Conservation (phyloP, 2,329 filamentous ascomycete species). For the Neocatenulostroma microsporum region DNA sequence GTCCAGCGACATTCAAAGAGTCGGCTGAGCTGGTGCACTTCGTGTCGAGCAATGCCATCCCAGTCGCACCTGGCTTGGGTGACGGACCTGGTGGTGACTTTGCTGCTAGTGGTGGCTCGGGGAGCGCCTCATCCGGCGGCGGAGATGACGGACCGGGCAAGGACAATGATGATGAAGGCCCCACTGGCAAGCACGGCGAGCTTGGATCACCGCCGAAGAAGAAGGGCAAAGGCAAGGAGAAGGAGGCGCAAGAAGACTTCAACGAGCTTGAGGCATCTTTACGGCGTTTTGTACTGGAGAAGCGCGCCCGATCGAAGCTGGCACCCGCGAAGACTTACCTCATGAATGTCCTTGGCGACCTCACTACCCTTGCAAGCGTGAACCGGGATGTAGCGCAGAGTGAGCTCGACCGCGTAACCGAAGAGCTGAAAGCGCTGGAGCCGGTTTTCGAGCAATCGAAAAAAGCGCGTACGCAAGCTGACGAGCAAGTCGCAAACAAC, state of each 20-base stretch:
- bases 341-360: slow-evolving; percentile 82
- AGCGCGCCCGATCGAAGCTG: slow-evolving; percentile 88
- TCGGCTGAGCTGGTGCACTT: slow-evolving; percentile 91
- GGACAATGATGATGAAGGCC: slow-evolving; percentile 47
- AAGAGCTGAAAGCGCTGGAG: slow-evolving; percentile 73
- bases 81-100: slow-evolving; percentile 31
- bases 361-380: slow-evolving; percentile 72
- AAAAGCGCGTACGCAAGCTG: slow-evolving; percentile 69
- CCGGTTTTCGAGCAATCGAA: slow-evolving; percentile 78
- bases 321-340: slow-evolving; percentile 94
- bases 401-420: slow-evolving; percentile 74
- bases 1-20: slow-evolving; percentile 87
- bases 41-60: slow-evolving; percentile 93
- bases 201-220: slow-evolving; percentile 36
- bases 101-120: slow-evolving; percentile 25
- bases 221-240: slow-evolving; percentile 70
- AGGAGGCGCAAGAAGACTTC: slow-evolving; percentile 83
- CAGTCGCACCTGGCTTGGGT: slow-evolving; percentile 56
- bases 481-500: slow-evolving; percentile 69
- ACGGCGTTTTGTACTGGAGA: slow-evolving; percentile 88
- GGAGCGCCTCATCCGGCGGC: slow-evolving; percentile 32
- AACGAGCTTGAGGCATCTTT: slow-evolving; percentile 81
- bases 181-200: slow-evolving; percentile 46
- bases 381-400: slow-evolving; percentile 80
- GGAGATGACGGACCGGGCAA: slow-evolving; percentile 26